phyloP scores from a whole-genome alignment of 164 flowering plant species.

The Chimonanthus praecox region DNA sequence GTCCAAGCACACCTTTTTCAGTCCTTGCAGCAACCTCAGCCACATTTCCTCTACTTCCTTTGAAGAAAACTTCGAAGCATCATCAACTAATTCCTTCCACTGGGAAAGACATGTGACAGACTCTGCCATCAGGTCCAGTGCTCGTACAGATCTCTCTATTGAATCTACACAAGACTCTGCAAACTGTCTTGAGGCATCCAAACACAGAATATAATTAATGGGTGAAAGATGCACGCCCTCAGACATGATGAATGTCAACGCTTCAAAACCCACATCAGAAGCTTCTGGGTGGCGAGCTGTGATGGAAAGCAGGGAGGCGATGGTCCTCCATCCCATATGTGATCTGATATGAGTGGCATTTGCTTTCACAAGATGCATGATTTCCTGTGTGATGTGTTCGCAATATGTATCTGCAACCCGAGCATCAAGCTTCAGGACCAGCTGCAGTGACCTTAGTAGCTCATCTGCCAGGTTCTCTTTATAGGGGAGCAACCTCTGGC shows the following conservation, averaged over 20 bases:
- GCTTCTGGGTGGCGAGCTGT: conserved; percentile 45
- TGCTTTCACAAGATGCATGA: conserved; percentile 34
- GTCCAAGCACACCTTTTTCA: conserved; percentile 35
- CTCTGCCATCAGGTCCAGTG: conserved; percentile 38
- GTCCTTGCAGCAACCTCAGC: conserved; percentile 32
- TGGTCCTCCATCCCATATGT: conserved; percentile 38
- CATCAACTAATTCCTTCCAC: conserved; percentile 35
- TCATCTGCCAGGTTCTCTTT: conserved; percentile 37
- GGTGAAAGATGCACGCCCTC: conserved; percentile 36
- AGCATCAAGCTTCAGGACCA: conserved; percentile 37
- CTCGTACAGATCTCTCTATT: conserved; percentile 28
- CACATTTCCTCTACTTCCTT: conserved; percentile 39
- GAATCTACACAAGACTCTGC: conserved; percentile 36
- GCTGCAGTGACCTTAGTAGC: conserved; percentile 32
- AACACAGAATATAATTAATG: conserved; percentile 27
- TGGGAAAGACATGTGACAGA: conserved; percentile 22
- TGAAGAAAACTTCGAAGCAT: conserved; percentile 14
- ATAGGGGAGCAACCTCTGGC: conserved; percentile 37
- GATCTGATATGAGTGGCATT: conserved; percentile 36
- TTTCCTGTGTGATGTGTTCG: conserved; percentile 39
- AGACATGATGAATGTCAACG: conserved; percentile 30
- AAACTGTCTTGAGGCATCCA: conserved; percentile 39
- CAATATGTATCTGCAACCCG: conserved; percentile 46
- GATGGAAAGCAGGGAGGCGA: conserved; percentile 33
- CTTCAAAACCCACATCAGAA: conserved; percentile 39